phyloP scores from a whole-genome alignment of 345 rosid genomes.

The Anastatica hierochuntica region DNA sequence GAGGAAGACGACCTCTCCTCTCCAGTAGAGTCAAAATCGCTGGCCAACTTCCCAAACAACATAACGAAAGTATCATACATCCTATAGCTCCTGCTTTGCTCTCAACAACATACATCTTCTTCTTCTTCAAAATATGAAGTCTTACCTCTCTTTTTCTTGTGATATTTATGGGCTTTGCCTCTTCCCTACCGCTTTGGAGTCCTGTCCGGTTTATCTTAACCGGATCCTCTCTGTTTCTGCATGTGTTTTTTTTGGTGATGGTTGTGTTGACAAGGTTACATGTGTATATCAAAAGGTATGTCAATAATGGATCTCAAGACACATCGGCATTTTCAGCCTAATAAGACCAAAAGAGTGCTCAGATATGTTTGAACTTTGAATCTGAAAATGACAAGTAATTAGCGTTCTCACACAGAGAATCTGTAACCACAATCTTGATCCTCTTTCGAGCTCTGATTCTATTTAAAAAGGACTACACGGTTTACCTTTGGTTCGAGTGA shows the following conservation, averaged over 20 bases:
- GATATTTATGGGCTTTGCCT: slow-evolving; percentile 10
- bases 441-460: no score
- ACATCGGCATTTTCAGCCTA: slow-evolving; percentile 12
- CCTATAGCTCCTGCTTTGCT: slow-evolving; percentile 82
- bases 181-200: slow-evolving; percentile 14
- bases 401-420: neutral
- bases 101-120: slow-evolving; percentile 55
- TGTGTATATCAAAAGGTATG: slow-evolving; percentile 5
- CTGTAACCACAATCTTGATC: no score
- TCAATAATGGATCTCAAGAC: neutral
- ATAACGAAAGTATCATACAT: slow-evolving; percentile 66
- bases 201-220: slow-evolving; percentile 2
- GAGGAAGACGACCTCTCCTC: slow-evolving; percentile 85
- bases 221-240: slow-evolving; percentile 1
- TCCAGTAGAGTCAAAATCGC: slow-evolving; percentile 68
- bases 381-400: neutral
- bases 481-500: no score
- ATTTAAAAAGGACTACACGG: no score
- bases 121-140: neutral
- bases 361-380: neutral
- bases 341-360: slow-evolving; percentile 13
- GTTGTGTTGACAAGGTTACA: slow-evolving; percentile 11
- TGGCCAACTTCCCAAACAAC: slow-evolving; percentile 86
- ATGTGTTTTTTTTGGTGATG: neutral
- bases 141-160: neutral